Conservation (phyloP, 2,329 filamentous ascomycete genomes). For the Aspergillus luchuensis region DNA sequence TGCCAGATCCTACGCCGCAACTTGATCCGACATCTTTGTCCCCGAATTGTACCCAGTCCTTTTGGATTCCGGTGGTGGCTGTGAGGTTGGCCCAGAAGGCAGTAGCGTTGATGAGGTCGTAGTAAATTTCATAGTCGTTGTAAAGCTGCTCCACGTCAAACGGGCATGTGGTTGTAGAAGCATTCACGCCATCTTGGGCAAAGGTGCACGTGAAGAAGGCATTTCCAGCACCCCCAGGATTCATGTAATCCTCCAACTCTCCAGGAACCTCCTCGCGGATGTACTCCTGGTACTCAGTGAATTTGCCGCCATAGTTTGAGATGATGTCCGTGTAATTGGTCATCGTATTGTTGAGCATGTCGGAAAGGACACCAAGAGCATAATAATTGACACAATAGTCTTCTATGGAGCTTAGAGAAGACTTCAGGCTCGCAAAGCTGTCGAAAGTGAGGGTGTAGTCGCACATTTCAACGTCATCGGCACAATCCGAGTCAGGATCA, state of each 20-base stretch:
- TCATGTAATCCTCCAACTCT: not conserved
- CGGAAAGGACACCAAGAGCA: not conserved
- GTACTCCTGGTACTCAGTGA: slow-evolving; percentile 2
- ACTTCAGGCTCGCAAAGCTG: not conserved
- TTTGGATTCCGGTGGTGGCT: not conserved
- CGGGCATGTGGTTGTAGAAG: not conserved
- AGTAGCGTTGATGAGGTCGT: not conserved
- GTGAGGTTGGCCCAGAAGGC: slow-evolving; percentile 2
- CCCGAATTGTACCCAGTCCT: not conserved
- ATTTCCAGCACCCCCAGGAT: not conserved
- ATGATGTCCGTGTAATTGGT: slow-evolving; percentile 3
- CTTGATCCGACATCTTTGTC: not conserved
- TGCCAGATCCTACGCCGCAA: slow-evolving; percentile 1
- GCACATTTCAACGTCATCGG: not conserved
- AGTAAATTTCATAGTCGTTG: slow-evolving; percentile 4
- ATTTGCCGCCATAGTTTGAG: not conserved
- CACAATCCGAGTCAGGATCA: not conserved
- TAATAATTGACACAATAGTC: slow-evolving; percentile 1
- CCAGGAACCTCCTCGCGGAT: not conserved
- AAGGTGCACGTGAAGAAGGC: slow-evolving; percentile 1
- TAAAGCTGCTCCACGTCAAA: slow-evolving; percentile 1
- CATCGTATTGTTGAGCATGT: not conserved
- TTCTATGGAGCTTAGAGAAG: not conserved
- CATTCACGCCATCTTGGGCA: not conserved
- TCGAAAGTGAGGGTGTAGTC: slow-evolving; percentile 2